These are phyloP conservation scores for Aspergillus texensis DNA, from an alignment of 2,329 filamentous ascomycete genomes.

Conservation along the genomic window DNA sequence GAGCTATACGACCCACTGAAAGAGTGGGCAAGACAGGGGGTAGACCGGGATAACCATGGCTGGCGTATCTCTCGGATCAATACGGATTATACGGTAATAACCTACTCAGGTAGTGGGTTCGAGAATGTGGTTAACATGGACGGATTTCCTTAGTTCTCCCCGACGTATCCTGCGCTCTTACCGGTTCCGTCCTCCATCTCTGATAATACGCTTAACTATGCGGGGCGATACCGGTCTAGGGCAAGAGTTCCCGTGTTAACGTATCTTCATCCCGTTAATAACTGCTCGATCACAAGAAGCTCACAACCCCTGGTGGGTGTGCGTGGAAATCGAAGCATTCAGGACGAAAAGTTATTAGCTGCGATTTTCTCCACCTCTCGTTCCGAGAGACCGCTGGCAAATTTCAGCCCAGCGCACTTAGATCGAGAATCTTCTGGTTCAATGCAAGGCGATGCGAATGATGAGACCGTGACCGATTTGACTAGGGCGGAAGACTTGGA, in stretches of 20 bases:
- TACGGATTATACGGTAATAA: slow-evolving; percentile 69
- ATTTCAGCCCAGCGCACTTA: slow-evolving; percentile 40
- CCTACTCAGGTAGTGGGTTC: not conserved
- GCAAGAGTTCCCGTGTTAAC: slow-evolving; percentile 85
- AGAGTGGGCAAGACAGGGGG: slow-evolving; percentile 86
- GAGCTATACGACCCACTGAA: slow-evolving; percentile 79
- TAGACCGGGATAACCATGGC: slow-evolving; percentile 76
- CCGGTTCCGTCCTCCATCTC: slow-evolving; percentile 87
- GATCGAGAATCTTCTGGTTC: slow-evolving; percentile 47
- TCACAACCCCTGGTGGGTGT: slow-evolving; percentile 90
- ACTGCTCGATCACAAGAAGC: slow-evolving; percentile 93
- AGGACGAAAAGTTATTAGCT: slow-evolving; percentile 90
- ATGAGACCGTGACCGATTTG: slow-evolving; percentile 53
- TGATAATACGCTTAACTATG: slow-evolving; percentile 96
- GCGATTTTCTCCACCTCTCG: slow-evolving; percentile 83
- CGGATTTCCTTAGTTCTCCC: slow-evolving; percentile 65
- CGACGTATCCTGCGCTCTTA: slow-evolving; percentile 85
- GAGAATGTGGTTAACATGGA: slow-evolving; percentile 9
- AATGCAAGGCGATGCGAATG: slow-evolving; percentile 52
- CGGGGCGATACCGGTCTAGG: slow-evolving; percentile 83
- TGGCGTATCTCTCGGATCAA: slow-evolving; percentile 95
- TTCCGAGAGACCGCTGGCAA: slow-evolving; percentile 46
- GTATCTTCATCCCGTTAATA: slow-evolving; percentile 95
- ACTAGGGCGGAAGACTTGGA: slow-evolving; percentile 68
- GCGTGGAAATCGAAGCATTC: slow-evolving; percentile 83